Evolutionary conservation across 148 eudicot genomes (phyloP), one percentile per base, ranked within the genome.

Genomic region (Vaccinium vitisidaea): DNA sequence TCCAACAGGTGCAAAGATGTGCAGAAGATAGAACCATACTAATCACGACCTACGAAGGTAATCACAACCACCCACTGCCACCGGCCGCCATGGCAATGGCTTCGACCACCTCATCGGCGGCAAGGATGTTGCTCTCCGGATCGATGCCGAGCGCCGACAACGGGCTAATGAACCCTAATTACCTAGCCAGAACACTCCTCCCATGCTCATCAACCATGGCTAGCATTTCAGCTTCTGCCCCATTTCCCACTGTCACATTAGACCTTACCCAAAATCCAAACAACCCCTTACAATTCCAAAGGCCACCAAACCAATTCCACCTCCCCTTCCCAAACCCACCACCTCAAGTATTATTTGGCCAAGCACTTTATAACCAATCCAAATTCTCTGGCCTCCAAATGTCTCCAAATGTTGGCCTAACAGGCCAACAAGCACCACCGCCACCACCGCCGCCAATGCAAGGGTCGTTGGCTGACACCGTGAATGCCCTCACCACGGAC

Each of bases 61-160:
- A 81, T 53, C 95, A 93, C 91, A 93, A 86, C 86, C 95, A 93
- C 83, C 94, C 95, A 1, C 80, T 93, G 46, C 95, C 95, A 0
- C 94, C 94, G 0, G 91, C 95, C 0, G 95, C 95, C 63, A 89
- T 91, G 91, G 91, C 90, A 16, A 91, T 93, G 94, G 95, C 93
- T 2, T 89, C 94, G 5, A 86, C 92, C 8, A 93, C 95, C 12
- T 90, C 95, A 2, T 90, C 95, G 0, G 95, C 94, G 0, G 94
- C 95, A 0, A 81, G 85, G 5, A 91, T 93, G 95, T 89, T 93
- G 8, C 94, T 93, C 75, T 90, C 95, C 0, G 95, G 95, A 2
- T 90, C 94, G 0, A 91, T 91, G 91, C 92, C 92, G 1, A 88
- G 91, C 27, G 86, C 94, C 1, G 94, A 91, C 74, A 69, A 69